phyloP scores from a whole-genome alignment of 805 yeast species.

The Yamadazyma ubonensis region DNA sequence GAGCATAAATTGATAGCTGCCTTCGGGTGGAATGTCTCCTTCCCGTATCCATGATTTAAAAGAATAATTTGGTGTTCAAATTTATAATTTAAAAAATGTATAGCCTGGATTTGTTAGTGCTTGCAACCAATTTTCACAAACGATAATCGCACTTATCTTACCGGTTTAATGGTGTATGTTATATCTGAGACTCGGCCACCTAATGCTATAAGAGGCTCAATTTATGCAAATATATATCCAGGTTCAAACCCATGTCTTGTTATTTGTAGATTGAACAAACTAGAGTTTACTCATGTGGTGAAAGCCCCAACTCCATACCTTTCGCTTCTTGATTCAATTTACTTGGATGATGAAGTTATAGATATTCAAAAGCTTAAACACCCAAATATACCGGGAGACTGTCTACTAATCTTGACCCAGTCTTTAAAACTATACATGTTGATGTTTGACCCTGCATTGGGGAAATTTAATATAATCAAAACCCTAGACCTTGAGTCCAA shows the following conservation, averaged over 20 bases:
- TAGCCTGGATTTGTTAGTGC: slow-evolving; percentile 11
- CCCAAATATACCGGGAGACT: slow-evolving; percentile 12
- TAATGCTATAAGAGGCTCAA: slow-evolving; percentile 15
- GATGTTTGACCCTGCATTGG: slow-evolving; percentile 10
- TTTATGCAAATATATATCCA: slow-evolving; percentile 13
- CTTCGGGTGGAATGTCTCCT: background rate
- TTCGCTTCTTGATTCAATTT: slow-evolving; percentile 12
- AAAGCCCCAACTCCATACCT: background rate
- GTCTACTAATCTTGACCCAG: slow-evolving; percentile 17
- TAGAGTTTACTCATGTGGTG: slow-evolving; percentile 16
- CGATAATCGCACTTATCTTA: no score
- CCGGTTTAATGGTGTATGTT: slow-evolving; percentile 18
- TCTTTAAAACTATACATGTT: slow-evolving; percentile 12
- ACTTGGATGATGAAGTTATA: slow-evolving; percentile 15
- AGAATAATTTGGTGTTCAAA: no score
- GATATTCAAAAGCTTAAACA: slow-evolving; percentile 15
- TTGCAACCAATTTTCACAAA: slow-evolving; percentile 10
- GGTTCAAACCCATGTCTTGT: slow-evolving; percentile 13
- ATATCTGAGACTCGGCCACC: slow-evolving; percentile 21
- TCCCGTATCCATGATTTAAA: background rate
- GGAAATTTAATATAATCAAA: slow-evolving; percentile 11
- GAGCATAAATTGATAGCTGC: background rate
- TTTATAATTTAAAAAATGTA: background rate
- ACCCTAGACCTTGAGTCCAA: no score
- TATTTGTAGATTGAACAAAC: slow-evolving; percentile 13